Percentiles rank a stretch among this genome's conserved stretches.
Evolutionary conservation across 2,329 filamentous ascomycete species (phyloP).

Genomic region (Aureobasidium sp.): DNA sequence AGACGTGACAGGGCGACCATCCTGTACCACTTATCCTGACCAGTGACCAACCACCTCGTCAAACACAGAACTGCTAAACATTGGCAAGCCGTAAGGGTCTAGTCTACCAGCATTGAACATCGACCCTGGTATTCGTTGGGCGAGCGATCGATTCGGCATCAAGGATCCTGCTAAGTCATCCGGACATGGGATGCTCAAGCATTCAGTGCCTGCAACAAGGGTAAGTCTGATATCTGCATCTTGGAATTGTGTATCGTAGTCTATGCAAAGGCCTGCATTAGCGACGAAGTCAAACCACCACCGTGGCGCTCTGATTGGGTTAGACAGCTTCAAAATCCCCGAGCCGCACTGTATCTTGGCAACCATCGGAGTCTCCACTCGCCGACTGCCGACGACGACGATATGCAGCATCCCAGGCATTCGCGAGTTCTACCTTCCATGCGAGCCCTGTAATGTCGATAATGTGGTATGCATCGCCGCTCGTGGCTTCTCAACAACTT

Average conservation of each 20-base stretch:
- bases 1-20: background rate
- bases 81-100: no score
- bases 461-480: background rate
- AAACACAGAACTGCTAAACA: no score
- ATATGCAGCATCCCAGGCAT: background rate
- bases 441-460: background rate
- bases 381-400: background rate
- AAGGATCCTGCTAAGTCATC: no score
- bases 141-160: no score
- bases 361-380: background rate
- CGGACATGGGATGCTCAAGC: background rate
- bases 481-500: constrained; percentile 9
- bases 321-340: background rate
- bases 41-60: no score
- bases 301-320: background rate
- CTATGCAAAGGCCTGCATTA: background rate
- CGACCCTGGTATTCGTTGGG: no score
- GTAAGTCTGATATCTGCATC: background rate
- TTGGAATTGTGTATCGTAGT: background rate
- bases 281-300: background rate
- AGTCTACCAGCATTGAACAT: background rate
- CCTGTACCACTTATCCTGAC: background rate
- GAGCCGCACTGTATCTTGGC: background rate
- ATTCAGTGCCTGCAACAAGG: background rate
- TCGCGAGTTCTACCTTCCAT: background rate